These are phyloP conservation scores for Balakata baccata DNA, from an alignment of 345 rosid species.

Conservation along the genomic window DNA sequence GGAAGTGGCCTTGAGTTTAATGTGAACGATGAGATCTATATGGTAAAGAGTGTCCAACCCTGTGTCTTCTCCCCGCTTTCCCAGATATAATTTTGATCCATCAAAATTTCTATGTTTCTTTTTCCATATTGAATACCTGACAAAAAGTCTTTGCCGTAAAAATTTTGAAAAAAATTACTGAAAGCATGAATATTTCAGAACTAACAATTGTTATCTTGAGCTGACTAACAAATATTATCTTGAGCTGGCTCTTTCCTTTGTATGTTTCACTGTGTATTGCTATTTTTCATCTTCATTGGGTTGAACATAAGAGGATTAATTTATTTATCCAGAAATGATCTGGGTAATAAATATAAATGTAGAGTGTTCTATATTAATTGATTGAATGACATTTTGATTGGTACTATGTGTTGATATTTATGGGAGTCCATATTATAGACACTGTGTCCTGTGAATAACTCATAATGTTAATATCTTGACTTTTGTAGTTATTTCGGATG, in stretches of 20 bases:
- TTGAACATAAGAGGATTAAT: background rate
- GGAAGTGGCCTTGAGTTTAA: background rate
- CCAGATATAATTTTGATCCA: background rate
- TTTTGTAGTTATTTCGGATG: constrained; percentile 66
- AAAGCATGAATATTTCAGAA: background rate
- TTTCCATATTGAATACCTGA: background rate
- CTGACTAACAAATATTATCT: background rate
- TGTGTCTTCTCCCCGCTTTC: background rate
- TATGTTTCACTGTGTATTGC: background rate
- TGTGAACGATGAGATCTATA: background rate
- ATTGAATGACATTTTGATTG: background rate
- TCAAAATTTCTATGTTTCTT: background rate
- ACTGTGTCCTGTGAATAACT: background rate
- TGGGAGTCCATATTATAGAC: background rate
- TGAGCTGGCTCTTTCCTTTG: background rate
- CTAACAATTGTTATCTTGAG: background rate
- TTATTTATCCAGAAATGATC: background rate
- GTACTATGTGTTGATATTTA: background rate
- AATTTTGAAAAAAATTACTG: background rate
- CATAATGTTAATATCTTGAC: background rate
- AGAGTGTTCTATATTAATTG: background rate
- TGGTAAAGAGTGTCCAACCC: background rate
- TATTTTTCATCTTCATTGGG: background rate
- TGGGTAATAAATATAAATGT: background rate
- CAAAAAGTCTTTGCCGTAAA: background rate